Percentiles rank a stretch among this genome's conserved stretches.
These are phyloP conservation scores for Angomonas ambiguus DNA, from an alignment of 208 protist species.

Conservation along the genomic window DNA sequence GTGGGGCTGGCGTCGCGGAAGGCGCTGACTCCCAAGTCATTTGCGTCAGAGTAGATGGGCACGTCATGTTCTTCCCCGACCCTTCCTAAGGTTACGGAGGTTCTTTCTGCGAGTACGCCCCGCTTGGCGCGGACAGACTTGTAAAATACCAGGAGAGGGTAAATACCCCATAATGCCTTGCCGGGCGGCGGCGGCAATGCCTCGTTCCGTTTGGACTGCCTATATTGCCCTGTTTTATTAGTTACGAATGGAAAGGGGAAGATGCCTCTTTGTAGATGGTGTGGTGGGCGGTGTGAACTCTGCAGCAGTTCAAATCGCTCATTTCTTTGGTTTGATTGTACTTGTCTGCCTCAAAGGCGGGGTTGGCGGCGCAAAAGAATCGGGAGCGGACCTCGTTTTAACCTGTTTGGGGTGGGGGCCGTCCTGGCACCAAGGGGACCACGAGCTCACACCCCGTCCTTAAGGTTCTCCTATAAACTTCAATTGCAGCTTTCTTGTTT, in stretches of 20 bases:
- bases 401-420: slow-evolving; percentile 9
- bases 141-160: slow-evolving; percentile 24
- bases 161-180: slow-evolving; percentile 2
- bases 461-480: too few species aligned
- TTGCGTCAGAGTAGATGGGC: slow-evolving; percentile 29
- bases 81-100: slow-evolving; percentile 24
- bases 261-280: slow-evolving; percentile 38
- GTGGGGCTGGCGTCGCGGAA: slow-evolving; percentile 52
- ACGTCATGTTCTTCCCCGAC: slow-evolving; percentile 51
- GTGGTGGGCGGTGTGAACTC: slow-evolving; percentile 29
- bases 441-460: too few species aligned
- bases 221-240: slow-evolving; percentile 56
- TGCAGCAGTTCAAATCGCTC: slow-evolving; percentile 32
- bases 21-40: slow-evolving; percentile 31
- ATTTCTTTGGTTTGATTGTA: slow-evolving; percentile 23
- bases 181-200: slow-evolving; percentile 65
- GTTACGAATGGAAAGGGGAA: slow-evolving; percentile 24
- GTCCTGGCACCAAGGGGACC: too few species aligned
- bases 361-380: slow-evolving; percentile 5
- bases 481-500: too few species aligned
- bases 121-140: slow-evolving; percentile 38
- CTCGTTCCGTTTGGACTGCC: slow-evolving; percentile 47
- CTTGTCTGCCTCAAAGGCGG: slow-evolving; percentile 12
- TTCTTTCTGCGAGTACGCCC: slow-evolving; percentile 63
- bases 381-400: background rate